These are phyloP conservation scores for Triangularia setosa DNA, from an alignment of 2,329 filamentous ascomycete species.

Conservation along the genomic window DNA sequence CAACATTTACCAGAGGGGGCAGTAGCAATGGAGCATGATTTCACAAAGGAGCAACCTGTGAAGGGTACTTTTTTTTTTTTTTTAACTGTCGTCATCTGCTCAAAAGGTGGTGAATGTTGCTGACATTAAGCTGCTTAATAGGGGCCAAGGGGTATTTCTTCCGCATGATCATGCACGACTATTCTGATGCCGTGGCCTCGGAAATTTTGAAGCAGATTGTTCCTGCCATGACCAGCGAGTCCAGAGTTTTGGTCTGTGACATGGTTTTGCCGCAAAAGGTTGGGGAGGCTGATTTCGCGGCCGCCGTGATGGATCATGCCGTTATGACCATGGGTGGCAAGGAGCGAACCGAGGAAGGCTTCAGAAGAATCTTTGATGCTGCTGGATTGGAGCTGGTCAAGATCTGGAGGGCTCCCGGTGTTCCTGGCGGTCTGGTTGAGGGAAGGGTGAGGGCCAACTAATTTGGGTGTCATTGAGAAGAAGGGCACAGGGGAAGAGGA, in stretches of 20 bases:
- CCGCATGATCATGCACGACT: slow-evolving; percentile 35
- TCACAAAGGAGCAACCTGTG: slow-evolving; percentile 30
- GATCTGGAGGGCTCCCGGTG: slow-evolving; percentile 17
- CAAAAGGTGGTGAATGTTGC: background rate
- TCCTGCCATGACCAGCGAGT: slow-evolving; percentile 29
- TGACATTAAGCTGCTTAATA: slow-evolving; percentile 8
- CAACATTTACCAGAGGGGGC: slow-evolving; percentile 23
- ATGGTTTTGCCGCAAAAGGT: slow-evolving; percentile 32
- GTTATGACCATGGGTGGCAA: slow-evolving; percentile 36
- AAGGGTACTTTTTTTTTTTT: slow-evolving; percentile 30
- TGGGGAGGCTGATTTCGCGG: slow-evolving; percentile 29
- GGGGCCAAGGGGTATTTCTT: slow-evolving; percentile 36
- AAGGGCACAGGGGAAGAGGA: background rate
- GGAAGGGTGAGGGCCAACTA: slow-evolving; percentile 18
- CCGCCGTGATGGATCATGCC: slow-evolving; percentile 31
- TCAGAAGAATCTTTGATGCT: slow-evolving; percentile 29
- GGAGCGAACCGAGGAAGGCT: slow-evolving; percentile 30
- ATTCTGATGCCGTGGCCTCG: slow-evolving; percentile 28
- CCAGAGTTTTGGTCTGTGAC: slow-evolving; percentile 32
- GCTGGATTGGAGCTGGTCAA: slow-evolving; percentile 31
- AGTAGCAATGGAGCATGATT: slow-evolving; percentile 29
- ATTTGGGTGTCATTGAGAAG: background rate
- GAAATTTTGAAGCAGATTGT: slow-evolving; percentile 29
- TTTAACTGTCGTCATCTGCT: background rate
- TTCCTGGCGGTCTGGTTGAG: slow-evolving; percentile 22